A percentile compares a stretch with the other conserved stretches of the same genome.
These are phyloP conservation scores for Chrysanthemum lavandulifolium DNA, from an alignment of 129 eudicot species.

Conservation along the genomic window DNA sequence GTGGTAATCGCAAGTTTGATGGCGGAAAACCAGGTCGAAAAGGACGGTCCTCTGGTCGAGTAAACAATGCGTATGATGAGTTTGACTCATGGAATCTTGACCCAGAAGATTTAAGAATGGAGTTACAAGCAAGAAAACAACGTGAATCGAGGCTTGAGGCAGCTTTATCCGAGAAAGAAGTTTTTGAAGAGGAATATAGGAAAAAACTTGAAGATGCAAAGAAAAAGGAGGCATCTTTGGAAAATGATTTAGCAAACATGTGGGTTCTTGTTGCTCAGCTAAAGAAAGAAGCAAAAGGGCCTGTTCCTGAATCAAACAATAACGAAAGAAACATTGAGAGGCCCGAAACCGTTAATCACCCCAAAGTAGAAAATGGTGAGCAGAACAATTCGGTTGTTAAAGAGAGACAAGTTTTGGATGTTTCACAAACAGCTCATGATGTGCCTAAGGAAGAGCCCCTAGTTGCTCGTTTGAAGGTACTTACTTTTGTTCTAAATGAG, in stretches of 20 bases:
- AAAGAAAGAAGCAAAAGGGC: slow-evolving; percentile 63
- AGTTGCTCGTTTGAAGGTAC: slow-evolving; percentile 89
- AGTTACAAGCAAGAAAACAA: slow-evolving; percentile 80
- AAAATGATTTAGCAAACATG: slow-evolving; percentile 95
- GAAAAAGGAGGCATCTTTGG: slow-evolving; percentile 83
- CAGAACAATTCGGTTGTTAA: slow-evolving; percentile 35
- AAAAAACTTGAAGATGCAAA: slow-evolving; percentile 70
- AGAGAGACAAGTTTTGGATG: slow-evolving; percentile 45
- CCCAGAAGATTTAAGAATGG: slow-evolving; percentile 72
- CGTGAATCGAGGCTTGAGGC: slow-evolving; percentile 85
- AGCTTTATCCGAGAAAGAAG: slow-evolving; percentile 81
- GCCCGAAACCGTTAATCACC: slow-evolving; percentile 27
- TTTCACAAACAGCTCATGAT: slow-evolving; percentile 34
- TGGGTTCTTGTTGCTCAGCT: slow-evolving; percentile 99
- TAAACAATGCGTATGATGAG: slow-evolving; percentile 61
- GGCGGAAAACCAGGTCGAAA: slow-evolving; percentile 48
- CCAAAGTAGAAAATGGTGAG: slow-evolving; percentile 40
- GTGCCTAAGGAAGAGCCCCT: slow-evolving; percentile 78
- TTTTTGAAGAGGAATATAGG: slow-evolving; percentile 69
- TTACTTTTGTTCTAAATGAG: neutral
- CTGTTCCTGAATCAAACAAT: slow-evolving; percentile 37
- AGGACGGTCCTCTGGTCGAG: slow-evolving; percentile 61
- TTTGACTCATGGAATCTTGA: slow-evolving; percentile 79
- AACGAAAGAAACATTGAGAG: slow-evolving; percentile 35
- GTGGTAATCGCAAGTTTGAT: slow-evolving; percentile 54